Evolutionary conservation across 1,139 yeast genomes (phyloP).

Genomic region (Yamadazyma triangularis): DNA sequence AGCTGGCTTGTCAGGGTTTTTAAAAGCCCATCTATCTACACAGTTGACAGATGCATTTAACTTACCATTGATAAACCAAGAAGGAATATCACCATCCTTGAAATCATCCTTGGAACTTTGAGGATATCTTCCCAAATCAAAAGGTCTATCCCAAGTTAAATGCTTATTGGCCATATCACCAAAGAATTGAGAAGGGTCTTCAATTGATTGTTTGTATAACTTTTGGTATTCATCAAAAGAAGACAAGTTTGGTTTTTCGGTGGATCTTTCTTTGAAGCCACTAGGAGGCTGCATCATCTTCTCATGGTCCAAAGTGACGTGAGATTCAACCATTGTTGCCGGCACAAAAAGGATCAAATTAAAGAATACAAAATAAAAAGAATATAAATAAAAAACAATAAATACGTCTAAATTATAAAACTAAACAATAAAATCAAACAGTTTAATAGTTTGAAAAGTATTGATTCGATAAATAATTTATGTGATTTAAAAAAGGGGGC

Average conservation of each 20-base stretch:
- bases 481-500: too few relatives aligned
- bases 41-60: constrained; percentile 93
- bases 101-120: constrained; percentile 73
- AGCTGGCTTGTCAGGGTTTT: constrained; percentile 83
- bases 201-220: constrained; percentile 72
- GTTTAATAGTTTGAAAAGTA: too few relatives aligned
- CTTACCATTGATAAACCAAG: constrained; percentile 94
- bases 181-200: constrained; percentile 79
- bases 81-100: constrained; percentile 66
- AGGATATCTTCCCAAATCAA: constrained; percentile 65
- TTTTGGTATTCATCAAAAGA: constrained; percentile 65
- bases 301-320: constrained; percentile 42
- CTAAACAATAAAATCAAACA: neutral
- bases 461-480: too few relatives aligned
- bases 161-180: constrained; percentile 77
- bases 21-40: constrained; percentile 93
- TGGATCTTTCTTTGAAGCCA: constrained; percentile 64
- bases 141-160: constrained; percentile 77
- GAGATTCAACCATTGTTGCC: constrained; percentile 17
- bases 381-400: too few relatives aligned
- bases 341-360: neutral
- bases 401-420: neutral
- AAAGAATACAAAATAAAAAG: neutral
- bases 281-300: constrained; percentile 46
- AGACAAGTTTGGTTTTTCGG: constrained; percentile 46